Base-by-base conservation (phyloP, 768 basidiomycete species). In the Clavaria fumosa region DNA sequence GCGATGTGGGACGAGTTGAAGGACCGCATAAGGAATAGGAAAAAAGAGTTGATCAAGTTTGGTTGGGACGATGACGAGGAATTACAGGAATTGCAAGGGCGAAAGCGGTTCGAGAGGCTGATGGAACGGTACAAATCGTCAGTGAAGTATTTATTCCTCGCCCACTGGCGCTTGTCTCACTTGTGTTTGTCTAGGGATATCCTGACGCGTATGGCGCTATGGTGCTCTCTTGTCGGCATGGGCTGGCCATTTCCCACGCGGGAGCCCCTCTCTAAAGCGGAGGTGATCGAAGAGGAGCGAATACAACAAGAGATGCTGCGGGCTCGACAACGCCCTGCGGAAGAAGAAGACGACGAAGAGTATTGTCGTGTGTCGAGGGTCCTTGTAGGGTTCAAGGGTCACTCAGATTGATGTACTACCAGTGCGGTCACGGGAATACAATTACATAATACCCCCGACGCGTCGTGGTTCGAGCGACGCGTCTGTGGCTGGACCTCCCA, bases 1-100 rank as follows among this genome's bases (percentile, higher is more conserved):
- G 69, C 75, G 20, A 78, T 81, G 75, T 81, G 78, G 77, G 78
- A 79, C 43, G 76, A 78, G 38, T 60, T 81, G 34, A 67, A 68
- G 45, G 69, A 75, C 43, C 65, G 70, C 43, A 62, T 76, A 53
- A 60, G 71, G 35, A 76, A 77, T 46, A 59, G 66, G 38, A 66
- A 61, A 31, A 59, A 63, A 4, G 66, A 72, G 41, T 54, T 80
- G 20, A 51, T 57, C 38, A 64, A 63, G 11, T 64, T 72, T 48
- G 78, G 78, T n/a, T 81, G 78, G 78, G 74, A 78, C 22, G 73
- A 67, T 43, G 75, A 77, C 41, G 66, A 70, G 37, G 74, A 78
- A 44, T 53, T 75, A 32, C 69, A 64, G 45, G 69, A 72, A 43
- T 49, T 71, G 35, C 64, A 74, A 41, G 67, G 55, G 42, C 60